Evolutionary conservation across 164 flowering plant genomes (phyloP), one percentile per base, ranked within the genome.

Genomic region (Taxillus chinensis): DNA sequence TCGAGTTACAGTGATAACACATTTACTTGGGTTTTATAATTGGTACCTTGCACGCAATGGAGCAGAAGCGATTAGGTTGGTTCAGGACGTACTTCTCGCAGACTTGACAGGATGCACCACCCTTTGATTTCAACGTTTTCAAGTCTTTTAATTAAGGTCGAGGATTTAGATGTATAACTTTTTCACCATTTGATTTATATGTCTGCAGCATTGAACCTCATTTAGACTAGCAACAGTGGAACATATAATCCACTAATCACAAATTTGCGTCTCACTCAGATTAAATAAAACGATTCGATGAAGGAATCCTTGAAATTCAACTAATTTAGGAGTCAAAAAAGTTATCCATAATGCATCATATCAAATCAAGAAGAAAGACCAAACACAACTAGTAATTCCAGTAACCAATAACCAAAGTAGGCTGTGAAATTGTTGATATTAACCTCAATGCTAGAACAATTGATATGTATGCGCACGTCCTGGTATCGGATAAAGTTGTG

Each of bases 11-110:
- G 39, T 27, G 41, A 1, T 39, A 10, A 40, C 17, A 37, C 7
- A 5, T 3, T 16, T 5, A 6, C 8, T 48, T 8, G 51, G 14
- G 27, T 51, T 51, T 0, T 5, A 0, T 3, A 15, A 14, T 15
- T 5, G 11, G 39, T 78, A 82, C 95, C 83, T 85, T 83, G 84
- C 95, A 87, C 1, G 83, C 86, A 7, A 87, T 78, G 27, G 89
- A 87, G 68, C 91, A 87, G 60, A 79, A 85, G 13, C 82, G 81
- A 73, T 78, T 80, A 1, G 84, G 81, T 4, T 57, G 54, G 50
- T 87, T 89, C 48, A 76, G 75, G 5, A 87, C 70, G 67, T 71
- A 73, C 70, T 87, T 80, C 40, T 80, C 76, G 60, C 90, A 87
- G 41, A 78, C 77, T 70, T 74, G 73, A 70, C 95, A 87, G 10